Conservation (phyloP, 78 protist species). For the Ministeria vibrans region DNA sequence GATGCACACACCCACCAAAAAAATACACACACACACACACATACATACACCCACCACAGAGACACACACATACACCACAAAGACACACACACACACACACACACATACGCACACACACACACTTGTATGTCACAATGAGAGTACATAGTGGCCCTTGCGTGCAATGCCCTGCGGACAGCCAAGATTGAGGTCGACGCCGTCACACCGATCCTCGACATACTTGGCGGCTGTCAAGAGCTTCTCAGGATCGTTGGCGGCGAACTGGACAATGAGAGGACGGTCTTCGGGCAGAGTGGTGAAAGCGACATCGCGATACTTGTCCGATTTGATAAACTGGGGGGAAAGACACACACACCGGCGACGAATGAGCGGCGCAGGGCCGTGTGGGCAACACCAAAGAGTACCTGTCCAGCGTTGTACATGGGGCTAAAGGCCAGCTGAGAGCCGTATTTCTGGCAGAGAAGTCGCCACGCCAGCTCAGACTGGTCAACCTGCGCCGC, state of each 20-base stretch:
- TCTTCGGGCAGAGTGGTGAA: conserved; percentile 39
- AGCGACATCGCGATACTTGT: neutral
- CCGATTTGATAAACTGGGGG: neutral
- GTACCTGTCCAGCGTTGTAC: conserved; percentile 27
- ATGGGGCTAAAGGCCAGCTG: conserved; percentile 56
- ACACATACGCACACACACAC: neutral
- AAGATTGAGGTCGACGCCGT: conserved; percentile 60
- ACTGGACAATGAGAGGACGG: conserved; percentile 56
- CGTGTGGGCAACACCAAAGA: too few species aligned
- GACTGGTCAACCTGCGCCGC: conserved; percentile 66
- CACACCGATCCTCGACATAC: conserved; percentile 13
- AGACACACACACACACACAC: neutral
- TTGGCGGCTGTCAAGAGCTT: conserved; percentile 37
- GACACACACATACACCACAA: neutral
- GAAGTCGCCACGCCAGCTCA: conserved; percentile 69
- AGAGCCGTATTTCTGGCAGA: conserved; percentile 30
- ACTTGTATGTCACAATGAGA: neutral
- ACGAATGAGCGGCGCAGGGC: too few species aligned
- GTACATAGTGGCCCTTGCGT: neutral
- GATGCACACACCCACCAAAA: neutral
- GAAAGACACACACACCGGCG: too few species aligned
- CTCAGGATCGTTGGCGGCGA: conserved; percentile 58
- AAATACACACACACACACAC: neutral
- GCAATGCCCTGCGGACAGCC: conserved; percentile 68
- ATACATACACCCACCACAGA: neutral